A percentile compares a stretch with the other conserved stretches of the same genome.
Conservation (phyloP, 2,329 filamentous ascomycete species). For the Aspergillus cejpii region DNA sequence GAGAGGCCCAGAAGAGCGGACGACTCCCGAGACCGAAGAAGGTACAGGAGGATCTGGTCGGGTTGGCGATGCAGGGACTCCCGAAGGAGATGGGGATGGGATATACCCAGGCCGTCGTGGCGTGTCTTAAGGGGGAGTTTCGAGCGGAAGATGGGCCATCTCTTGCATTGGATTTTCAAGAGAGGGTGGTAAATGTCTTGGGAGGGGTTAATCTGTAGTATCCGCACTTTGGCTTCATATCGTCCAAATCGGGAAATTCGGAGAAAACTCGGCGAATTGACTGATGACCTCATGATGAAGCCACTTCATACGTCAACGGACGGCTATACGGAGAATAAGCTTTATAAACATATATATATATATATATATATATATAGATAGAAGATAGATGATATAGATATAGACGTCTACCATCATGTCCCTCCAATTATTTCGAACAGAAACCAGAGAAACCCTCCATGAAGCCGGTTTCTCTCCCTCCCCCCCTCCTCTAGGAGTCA, state of each 20-base stretch:
- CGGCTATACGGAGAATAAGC: no score
- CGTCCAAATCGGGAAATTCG: no score
- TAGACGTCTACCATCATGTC: no score
- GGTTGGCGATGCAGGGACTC: slow-evolving; percentile 15
- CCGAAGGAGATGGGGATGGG: slow-evolving; percentile 23
- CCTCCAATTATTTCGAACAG: slow-evolving; percentile 4
- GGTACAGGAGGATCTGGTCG: slow-evolving; percentile 16
- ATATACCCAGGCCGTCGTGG: slow-evolving; percentile 21
- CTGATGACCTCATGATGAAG: no score
- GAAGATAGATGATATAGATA: no score
- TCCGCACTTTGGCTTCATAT: no score
- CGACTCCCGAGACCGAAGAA: slow-evolving; percentile 18
- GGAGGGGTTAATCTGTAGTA: slow-evolving; percentile 4
- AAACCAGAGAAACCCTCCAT: slow-evolving; percentile 22
- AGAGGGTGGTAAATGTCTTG: slow-evolving; percentile 21
- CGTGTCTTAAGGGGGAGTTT: slow-evolving; percentile 21
- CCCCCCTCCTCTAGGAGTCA: slow-evolving; percentile 21
- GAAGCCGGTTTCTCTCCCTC: slow-evolving; percentile 20
- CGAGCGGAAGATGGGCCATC: slow-evolving; percentile 16
- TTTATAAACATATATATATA: no score
- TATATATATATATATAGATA: no score
- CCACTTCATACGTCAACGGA: no score
- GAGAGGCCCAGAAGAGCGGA: slow-evolving; percentile 19
- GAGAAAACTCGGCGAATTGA: no score
- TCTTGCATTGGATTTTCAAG: slow-evolving; percentile 22